Conservation (phyloP, 768 basidiomycete species). For the Pleurotus djamor region DNA sequence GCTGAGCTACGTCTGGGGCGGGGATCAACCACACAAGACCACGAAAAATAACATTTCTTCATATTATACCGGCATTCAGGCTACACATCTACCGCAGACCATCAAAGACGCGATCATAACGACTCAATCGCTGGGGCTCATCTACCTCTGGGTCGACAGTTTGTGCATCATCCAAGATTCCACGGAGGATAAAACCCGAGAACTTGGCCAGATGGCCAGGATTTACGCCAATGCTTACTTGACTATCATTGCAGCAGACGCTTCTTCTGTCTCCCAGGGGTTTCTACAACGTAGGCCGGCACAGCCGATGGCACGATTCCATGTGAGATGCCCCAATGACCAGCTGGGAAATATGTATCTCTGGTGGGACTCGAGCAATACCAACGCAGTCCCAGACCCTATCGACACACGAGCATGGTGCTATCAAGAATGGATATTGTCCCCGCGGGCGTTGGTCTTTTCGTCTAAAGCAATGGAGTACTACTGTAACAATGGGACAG, state of each 20-base stretch:
- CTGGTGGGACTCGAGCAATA: background rate
- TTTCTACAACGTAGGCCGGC: background rate
- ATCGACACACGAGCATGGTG: background rate
- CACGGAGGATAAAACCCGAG: background rate
- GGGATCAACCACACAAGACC: background rate
- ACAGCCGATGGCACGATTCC: background rate
- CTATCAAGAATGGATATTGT: background rate
- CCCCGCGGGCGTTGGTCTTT: background rate
- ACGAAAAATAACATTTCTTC: background rate
- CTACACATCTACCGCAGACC: background rate
- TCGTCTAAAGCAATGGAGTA: background rate
- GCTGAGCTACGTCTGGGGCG: background rate
- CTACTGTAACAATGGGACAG: background rate
- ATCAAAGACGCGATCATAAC: background rate
- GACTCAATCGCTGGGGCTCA: background rate
- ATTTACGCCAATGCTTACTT: background rate
- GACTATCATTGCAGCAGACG: background rate
- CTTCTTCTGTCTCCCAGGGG: background rate
- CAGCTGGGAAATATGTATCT: background rate
- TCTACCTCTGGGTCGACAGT: background rate
- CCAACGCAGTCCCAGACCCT: background rate
- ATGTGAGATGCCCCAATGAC: background rate
- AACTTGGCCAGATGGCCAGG: background rate
- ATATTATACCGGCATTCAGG: background rate
- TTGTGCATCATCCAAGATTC: constrained; percentile 2